Evolutionary conservation across 257 asterid genomes (phyloP).

Genomic region (Linderniella brevidens): DNA sequence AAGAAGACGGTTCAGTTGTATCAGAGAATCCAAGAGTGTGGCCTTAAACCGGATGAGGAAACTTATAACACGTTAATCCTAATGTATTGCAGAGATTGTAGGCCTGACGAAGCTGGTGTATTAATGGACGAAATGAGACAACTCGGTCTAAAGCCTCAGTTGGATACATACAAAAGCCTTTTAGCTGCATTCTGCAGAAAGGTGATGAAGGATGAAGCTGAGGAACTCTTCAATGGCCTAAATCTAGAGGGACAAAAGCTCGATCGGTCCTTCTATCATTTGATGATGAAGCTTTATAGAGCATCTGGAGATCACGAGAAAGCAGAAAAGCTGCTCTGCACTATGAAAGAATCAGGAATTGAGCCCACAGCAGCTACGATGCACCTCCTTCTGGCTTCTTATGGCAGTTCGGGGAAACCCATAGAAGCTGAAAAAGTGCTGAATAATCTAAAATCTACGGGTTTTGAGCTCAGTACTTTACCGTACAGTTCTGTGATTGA

Average conservation of each 20-base stretch:
- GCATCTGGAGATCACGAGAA: constrained; percentile 45
- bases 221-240: constrained; percentile 56
- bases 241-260: constrained; percentile 41
- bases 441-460: constrained; percentile 41
- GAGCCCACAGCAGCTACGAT: constrained; percentile 78
- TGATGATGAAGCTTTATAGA: constrained; percentile 96
- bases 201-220: constrained; percentile 76
- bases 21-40: constrained; percentile 58
- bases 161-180: constrained; percentile 79
- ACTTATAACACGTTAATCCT: constrained; percentile 64
- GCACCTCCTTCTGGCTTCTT: constrained; percentile 93
- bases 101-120: constrained; percentile 61
- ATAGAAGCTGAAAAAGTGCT: constrained; percentile 84
- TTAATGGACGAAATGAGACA: constrained; percentile 59
- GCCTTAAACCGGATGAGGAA: constrained; percentile 60
- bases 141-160: constrained; percentile 35
- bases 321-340: constrained; percentile 58
- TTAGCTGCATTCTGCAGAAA: constrained; percentile 68
- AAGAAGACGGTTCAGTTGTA: constrained; percentile 59
- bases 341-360: constrained; percentile 82
- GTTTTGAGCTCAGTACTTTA: constrained; percentile 44
- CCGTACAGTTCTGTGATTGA: constrained; percentile 74
- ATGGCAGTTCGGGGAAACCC: constrained; percentile 88
- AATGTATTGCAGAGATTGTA: constrained; percentile 85
- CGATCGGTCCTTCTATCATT: constrained; percentile 76